Base-by-base conservation (phyloP, 1,284 basidiomycete genomes). In the Vanrija sp. region DNA sequence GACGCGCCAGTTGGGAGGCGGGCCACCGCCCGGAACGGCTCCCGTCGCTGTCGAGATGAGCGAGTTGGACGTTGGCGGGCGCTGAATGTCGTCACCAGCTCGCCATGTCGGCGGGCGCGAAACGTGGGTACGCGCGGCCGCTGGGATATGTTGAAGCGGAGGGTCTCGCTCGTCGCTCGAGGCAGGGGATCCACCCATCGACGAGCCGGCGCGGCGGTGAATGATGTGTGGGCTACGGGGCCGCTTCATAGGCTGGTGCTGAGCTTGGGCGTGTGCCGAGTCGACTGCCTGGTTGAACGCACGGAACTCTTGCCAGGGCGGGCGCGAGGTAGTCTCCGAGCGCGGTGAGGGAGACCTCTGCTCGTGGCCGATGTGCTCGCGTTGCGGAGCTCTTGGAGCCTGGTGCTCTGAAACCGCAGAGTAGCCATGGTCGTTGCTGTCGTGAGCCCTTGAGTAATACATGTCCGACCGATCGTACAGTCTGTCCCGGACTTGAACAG, bases 81-180 rank as follows among this genome's bases (percentile, higher is more conserved):
- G 51, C 14, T 21, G 40, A 18, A 39, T 28, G 38, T 50, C 49
- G 16, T 43, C 40, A 9, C 23, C 6, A 5, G 39, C 28, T 26
- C 38, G 5, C 10, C 42, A 15, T n/a, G 46, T 23, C 10, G 53
- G 57, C 1, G 57, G 57, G 23, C 57, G 57, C 40, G 25, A 26
- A 19, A 58, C 52, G 21, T 52, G 40, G 9, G 43, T 52, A 15
- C 53, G 46, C 5, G 57, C 43, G 8, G 57, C 51, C 6, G 47
- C 28, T 3, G 46, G 46, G n/a, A 58, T 46, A 43, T 54, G 46
- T 8, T 43, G 46, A n/a, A 55, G 46, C 6, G 55, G 49, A 2
- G 67, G 69, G 5, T 64, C 50, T 43, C 69, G 67, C 25, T 71
- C 67, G 49, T 69, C 67, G 38, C 66, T 69, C 21, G 61, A 58